Conservation (phyloP, 1,139 yeast species). For the Suhomyces atakaporum region DNA sequence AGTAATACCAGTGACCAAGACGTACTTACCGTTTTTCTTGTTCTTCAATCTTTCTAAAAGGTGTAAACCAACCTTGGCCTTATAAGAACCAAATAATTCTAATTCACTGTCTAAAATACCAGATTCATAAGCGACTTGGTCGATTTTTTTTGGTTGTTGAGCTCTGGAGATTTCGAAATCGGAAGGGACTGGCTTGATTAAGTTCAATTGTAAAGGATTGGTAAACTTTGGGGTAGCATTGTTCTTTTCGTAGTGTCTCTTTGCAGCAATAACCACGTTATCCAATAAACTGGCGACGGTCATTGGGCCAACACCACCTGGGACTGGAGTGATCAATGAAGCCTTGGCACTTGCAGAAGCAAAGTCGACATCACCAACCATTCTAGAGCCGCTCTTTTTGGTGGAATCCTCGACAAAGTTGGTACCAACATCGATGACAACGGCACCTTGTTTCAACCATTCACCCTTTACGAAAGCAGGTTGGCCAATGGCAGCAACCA, state of each 20-base stretch:
- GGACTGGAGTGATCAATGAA: slow-evolving; percentile 73
- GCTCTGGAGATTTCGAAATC: slow-evolving; percentile 75
- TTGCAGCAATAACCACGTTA: slow-evolving; percentile 84
- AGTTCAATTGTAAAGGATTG: slow-evolving; percentile 51
- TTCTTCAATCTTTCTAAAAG: slow-evolving; percentile 68
- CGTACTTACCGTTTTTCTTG: slow-evolving; percentile 63
- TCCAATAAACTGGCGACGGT: slow-evolving; percentile 87
- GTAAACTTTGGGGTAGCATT: slow-evolving; percentile 53
- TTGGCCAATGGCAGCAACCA: slow-evolving; percentile 76
- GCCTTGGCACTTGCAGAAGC: slow-evolving; percentile 58
- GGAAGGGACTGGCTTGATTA: slow-evolving; percentile 66
- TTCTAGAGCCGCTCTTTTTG: slow-evolving; percentile 55
- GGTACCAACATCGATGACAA: slow-evolving; percentile 79
- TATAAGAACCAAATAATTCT: slow-evolving; percentile 72
- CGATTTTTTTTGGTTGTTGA: slow-evolving; percentile 68
- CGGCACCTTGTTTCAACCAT: slow-evolving; percentile 68
- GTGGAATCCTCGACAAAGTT: slow-evolving; percentile 66
- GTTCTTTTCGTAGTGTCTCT: slow-evolving; percentile 47
- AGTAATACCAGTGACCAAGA: slow-evolving; percentile 78
- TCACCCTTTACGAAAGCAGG: slow-evolving; percentile 72
- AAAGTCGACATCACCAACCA: slow-evolving; percentile 80
- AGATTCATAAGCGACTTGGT: slow-evolving; percentile 62
- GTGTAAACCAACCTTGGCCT: slow-evolving; percentile 73
- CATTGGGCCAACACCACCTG: slow-evolving; percentile 92
- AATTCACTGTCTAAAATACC: slow-evolving; percentile 64